Conservation (phyloP, 148 eudicot genomes). For the Cornus kousa region DNA sequence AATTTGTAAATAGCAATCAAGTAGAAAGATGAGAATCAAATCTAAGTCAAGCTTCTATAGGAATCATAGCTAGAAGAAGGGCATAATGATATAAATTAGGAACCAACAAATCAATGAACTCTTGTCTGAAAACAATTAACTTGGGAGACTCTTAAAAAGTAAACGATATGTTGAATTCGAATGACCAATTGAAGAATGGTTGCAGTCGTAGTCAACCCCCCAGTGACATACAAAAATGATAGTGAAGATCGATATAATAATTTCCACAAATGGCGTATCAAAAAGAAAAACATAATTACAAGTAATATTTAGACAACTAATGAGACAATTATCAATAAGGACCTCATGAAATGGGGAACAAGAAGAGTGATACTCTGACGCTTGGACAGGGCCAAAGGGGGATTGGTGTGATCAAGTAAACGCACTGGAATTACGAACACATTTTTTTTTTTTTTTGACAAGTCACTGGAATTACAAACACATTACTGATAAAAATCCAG, state of each 20-base stretch:
- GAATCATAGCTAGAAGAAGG: background rate
- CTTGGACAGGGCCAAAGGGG: too few species aligned
- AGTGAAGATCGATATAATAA: background rate
- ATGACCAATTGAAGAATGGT: background rate
- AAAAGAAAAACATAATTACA: background rate
- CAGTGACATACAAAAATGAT: background rate
- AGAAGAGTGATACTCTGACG: background rate
- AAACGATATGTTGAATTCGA: background rate
- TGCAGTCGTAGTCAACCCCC: background rate
- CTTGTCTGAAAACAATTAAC: background rate
- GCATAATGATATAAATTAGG: background rate
- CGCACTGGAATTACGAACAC: too few species aligned
- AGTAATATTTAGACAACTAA: background rate
- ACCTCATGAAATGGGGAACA: background rate
- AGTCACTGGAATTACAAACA: too few species aligned
- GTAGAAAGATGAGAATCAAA: background rate
- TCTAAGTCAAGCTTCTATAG: background rate
- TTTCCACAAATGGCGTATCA: too few species aligned
- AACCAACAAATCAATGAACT: background rate
- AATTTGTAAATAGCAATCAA: conserved; percentile 7
- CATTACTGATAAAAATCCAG: too few species aligned
- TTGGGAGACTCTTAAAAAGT: background rate
- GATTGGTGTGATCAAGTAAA: too few species aligned
- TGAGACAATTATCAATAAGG: background rate
- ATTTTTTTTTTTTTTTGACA: too few species aligned